These are phyloP conservation scores for Nitzschia putrida DNA, from an alignment of 108 stramenopile genomes.

Conservation along the genomic window DNA sequence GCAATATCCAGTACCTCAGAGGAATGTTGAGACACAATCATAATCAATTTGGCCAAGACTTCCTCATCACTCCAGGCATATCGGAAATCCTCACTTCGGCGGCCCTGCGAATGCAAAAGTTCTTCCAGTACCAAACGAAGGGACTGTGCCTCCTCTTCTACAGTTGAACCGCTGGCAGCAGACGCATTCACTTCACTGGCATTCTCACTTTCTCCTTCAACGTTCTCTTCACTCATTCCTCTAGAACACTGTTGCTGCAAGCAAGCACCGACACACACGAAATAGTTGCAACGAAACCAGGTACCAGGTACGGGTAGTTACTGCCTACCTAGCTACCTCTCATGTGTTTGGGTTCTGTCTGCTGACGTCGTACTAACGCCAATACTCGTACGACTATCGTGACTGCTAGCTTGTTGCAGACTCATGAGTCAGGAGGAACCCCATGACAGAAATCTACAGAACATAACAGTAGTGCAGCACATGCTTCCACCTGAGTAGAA, in stretches of 20 bases:
- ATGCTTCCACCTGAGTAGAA: no score
- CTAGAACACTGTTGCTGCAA: background rate
- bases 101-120: conserved; percentile 18
- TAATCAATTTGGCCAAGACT: conserved; percentile 39
- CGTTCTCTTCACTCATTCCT: background rate
- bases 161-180: no score
- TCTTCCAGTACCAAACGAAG: conserved; percentile 34
- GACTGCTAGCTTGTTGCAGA: no score
- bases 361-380: no score
- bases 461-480: no score
- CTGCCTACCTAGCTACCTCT: no score
- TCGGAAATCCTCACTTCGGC: conserved; percentile 20
- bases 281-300: background rate
- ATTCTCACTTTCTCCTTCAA: background rate
- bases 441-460: no score
- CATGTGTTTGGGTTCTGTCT: no score
- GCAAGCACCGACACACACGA: background rate
- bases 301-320: background rate
- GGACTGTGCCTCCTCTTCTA: background rate
- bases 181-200: background rate
- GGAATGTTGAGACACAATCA: conserved; percentile 50
- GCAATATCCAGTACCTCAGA: no score
- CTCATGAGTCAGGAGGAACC: no score
- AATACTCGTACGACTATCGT: no score
- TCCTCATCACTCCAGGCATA: conserved; percentile 40